phyloP scores from a whole-genome alignment of 2,329 filamentous ascomycete species.

The Colletotrichum godetiae region DNA sequence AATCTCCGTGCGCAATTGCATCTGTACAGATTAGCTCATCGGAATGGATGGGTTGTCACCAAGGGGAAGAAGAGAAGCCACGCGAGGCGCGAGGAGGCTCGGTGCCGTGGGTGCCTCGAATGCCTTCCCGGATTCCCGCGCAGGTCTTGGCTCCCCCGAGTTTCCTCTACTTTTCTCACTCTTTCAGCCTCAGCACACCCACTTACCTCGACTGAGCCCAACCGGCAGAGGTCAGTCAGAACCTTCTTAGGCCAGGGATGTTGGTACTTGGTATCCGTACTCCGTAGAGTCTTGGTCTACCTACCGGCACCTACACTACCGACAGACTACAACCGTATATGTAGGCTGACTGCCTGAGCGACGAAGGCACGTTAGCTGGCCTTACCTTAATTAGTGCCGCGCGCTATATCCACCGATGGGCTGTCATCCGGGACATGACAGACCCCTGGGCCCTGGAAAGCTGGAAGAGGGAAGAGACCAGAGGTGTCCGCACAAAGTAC shows the following conservation, averaged over 20 bases:
- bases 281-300: not conserved
- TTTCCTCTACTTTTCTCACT: not conserved
- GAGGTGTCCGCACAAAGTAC: not conserved
- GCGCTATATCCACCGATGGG: constrained; percentile 16
- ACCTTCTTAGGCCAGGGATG: not conserved
- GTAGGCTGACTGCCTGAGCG: not conserved
- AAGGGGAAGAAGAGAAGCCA: not conserved
- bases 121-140: not conserved
- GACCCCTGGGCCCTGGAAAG: constrained; percentile 12
- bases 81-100: not conserved
- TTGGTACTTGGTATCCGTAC: not conserved
- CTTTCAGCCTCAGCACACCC: not conserved
- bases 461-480: not conserved
- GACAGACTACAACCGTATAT: not conserved
- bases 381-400: constrained; percentile 5
- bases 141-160: not conserved
- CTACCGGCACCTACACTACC: not conserved
- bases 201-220: too few relatives aligned
- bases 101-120: not conserved
- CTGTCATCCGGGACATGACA: constrained; percentile 21
- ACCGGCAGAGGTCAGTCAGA: too few relatives aligned
- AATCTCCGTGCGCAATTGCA: constrained; percentile 21
- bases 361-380: not conserved
- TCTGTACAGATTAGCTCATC: not conserved
- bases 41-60: constrained; percentile 1